A percentile compares a stretch with the other conserved stretches of the same genome.
These are phyloP conservation scores for Magnolia officinalis DNA, from an alignment of 164 flowering plant genomes.

Conservation along the genomic window DNA sequence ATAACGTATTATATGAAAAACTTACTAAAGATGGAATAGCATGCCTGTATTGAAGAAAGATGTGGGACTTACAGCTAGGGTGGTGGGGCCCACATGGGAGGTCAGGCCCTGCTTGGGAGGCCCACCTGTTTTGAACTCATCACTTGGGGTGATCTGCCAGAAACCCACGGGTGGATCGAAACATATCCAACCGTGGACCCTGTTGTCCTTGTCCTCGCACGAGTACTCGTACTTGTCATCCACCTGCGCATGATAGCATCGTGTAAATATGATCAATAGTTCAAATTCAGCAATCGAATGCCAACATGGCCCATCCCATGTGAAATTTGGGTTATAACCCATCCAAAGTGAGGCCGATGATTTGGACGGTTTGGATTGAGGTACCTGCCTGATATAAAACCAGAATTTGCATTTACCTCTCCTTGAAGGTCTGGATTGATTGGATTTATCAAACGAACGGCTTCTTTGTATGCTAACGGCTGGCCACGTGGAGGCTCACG, in stretches of 20 bases:
- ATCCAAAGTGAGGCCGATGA: too few species aligned
- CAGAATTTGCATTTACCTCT: constrained; percentile 47
- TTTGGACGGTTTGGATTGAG: too few species aligned
- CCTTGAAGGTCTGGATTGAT: constrained; percentile 55
- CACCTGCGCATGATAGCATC: constrained; percentile 40
- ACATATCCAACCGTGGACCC: constrained; percentile 87
- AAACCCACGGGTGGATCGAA: constrained; percentile 60
- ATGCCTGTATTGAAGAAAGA: neutral
- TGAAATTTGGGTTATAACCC: neutral
- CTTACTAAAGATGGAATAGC: neutral
- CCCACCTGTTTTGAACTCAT: constrained; percentile 87
- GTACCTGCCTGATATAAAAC: neutral
- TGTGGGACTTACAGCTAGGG: constrained; percentile 62
- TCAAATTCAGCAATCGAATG: neutral
- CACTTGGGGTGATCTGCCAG: constrained; percentile 85
- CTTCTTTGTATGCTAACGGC: constrained; percentile 75
- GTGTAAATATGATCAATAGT: neutral
- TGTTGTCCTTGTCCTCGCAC: constrained; percentile 52
- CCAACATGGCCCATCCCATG: neutral
- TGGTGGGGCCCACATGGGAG: constrained; percentile 84
- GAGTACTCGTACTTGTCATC: constrained; percentile 97
- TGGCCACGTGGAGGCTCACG: constrained; percentile 62
- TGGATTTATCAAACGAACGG: constrained; percentile 75
- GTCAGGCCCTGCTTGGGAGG: constrained; percentile 84
- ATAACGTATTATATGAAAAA: too few species aligned